A percentile compares a stretch with the other conserved stretches of the same genome.
Evolutionary conservation across 495 filamentous ascomycete species (phyloP).

Genomic region (Chlorociboria aeruginascens): DNA sequence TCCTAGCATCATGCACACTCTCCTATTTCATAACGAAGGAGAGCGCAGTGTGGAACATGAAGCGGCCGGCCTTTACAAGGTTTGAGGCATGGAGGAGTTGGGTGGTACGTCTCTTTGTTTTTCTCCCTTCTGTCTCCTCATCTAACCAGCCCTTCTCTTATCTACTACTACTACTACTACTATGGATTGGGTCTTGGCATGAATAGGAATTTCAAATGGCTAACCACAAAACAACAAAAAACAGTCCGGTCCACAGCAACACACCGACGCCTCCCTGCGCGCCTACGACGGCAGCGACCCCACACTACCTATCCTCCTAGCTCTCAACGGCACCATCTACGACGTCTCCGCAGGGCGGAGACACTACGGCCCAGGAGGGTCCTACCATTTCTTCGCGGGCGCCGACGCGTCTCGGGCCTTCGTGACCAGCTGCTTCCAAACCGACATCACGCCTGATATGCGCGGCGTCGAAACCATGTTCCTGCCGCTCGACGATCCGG

Average conservation of each 20-base stretch:
- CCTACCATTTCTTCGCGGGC: constrained; percentile 81
- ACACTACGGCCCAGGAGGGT: constrained; percentile 82
- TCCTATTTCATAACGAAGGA: constrained; percentile 38
- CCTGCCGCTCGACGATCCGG: constrained; percentile 59
- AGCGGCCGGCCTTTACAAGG: constrained; percentile 58
- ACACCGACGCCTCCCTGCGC: constrained; percentile 63
- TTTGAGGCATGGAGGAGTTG: constrained; percentile 48
- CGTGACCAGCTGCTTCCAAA: constrained; percentile 92
- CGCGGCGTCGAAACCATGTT: constrained; percentile 83
- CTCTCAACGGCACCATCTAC: constrained; percentile 88
- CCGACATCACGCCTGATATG: constrained; percentile 72
- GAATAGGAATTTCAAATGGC: background rate
- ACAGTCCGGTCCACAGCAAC: constrained; percentile 39
- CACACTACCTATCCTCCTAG: constrained; percentile 72
- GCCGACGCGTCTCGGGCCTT: constrained; percentile 80
- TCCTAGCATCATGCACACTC: constrained; percentile 45
- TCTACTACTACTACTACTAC: no score
- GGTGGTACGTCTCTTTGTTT: constrained; percentile 23
- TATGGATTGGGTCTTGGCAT: background rate
- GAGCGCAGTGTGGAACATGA: constrained; percentile 41
- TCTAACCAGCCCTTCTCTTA: background rate
- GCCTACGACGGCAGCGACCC: constrained; percentile 70
- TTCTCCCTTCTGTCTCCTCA: background rate
- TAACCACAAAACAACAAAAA: background rate
- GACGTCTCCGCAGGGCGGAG: constrained; percentile 67